Evolutionary conservation across 2,329 filamentous ascomycete genomes (phyloP).

Genomic region (Lachnellula suecica): DNA sequence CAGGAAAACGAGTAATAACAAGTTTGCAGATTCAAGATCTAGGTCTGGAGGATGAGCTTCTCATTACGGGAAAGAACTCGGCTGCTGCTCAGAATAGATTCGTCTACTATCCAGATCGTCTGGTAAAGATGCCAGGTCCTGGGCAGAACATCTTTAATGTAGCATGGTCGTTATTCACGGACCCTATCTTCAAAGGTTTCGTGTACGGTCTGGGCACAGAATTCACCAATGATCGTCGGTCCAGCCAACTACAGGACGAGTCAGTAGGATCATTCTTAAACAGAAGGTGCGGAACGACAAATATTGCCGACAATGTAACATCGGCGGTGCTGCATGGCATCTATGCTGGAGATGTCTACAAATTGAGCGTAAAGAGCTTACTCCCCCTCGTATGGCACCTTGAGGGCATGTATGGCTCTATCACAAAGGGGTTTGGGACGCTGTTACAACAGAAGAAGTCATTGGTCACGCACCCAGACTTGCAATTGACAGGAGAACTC

Average conservation of each 20-base stretch:
- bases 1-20: slow-evolving; percentile 17
- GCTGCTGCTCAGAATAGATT: slow-evolving; percentile 65
- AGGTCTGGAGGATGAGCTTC: slow-evolving; percentile 53
- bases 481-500: neutral
- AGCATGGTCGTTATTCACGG: slow-evolving; percentile 39
- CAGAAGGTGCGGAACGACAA: slow-evolving; percentile 49
- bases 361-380: slow-evolving; percentile 71
- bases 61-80: slow-evolving; percentile 49
- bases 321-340: slow-evolving; percentile 84
- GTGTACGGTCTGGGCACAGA: slow-evolving; percentile 29
- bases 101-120: slow-evolving; percentile 84
- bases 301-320: slow-evolving; percentile 67
- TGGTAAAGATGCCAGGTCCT: slow-evolving; percentile 61
- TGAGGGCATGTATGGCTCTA: slow-evolving; percentile 20
- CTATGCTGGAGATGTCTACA: slow-evolving; percentile 84
- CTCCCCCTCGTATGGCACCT: slow-evolving; percentile 23
- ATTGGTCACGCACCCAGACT: slow-evolving; percentile 1
- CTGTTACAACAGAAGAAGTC: neutral
- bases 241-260: slow-evolving; percentile 54
- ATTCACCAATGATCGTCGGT: slow-evolving; percentile 32
- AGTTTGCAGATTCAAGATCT: slow-evolving; percentile 54
- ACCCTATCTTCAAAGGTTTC: slow-evolving; percentile 55
- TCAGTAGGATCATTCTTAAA: slow-evolving; percentile 68
- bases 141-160: slow-evolving; percentile 33
- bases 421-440: slow-evolving; percentile 7